These are phyloP conservation scores for Russula dissimulans DNA, from an alignment of 768 basidiomycete genomes.

Conservation along the genomic window DNA sequence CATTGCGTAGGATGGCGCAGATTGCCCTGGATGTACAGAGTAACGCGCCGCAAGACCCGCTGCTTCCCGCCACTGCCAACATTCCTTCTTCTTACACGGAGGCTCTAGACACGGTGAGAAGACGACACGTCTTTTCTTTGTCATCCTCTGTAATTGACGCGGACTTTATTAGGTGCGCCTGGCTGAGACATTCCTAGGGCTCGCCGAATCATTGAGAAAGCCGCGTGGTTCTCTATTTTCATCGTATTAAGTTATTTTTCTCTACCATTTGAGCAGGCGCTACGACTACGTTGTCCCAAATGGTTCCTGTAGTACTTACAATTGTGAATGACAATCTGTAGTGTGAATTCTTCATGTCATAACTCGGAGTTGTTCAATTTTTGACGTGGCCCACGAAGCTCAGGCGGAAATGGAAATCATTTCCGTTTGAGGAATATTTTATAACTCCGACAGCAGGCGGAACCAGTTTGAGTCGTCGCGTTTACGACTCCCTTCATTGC, in stretches of 20 bases:
- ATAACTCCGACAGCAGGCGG: not conserved
- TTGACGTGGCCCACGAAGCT: not conserved
- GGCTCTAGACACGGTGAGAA: conserved; percentile 26
- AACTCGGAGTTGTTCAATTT: not conserved
- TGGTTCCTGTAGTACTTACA: too few species aligned
- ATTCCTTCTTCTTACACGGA: conserved; percentile 33
- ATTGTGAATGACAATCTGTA: not conserved
- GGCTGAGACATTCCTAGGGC: conserved; percentile 48
- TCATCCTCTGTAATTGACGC: not conserved
- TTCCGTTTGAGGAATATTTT: not conserved
- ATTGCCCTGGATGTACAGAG: conserved; percentile 42
- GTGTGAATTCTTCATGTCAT: not conserved
- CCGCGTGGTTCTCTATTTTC: conserved; percentile 38
- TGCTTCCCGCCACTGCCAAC: conserved; percentile 2
- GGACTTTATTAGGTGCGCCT: conserved; percentile 38
- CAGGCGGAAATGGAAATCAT: not conserved
- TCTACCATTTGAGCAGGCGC: too few species aligned
- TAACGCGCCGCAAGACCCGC: conserved; percentile 34
- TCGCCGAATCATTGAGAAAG: conserved; percentile 50
- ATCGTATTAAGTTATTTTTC: not conserved
- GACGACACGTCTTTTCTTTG: too few species aligned
- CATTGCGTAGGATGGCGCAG: conserved; percentile 41
- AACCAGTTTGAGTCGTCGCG: not conserved
- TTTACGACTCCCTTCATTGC: not conserved
- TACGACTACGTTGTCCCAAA: too few species aligned